These are phyloP conservation scores for Wickerhamiella galacta DNA, from an alignment of 805 yeast genomes.

Conservation along the genomic window DNA sequence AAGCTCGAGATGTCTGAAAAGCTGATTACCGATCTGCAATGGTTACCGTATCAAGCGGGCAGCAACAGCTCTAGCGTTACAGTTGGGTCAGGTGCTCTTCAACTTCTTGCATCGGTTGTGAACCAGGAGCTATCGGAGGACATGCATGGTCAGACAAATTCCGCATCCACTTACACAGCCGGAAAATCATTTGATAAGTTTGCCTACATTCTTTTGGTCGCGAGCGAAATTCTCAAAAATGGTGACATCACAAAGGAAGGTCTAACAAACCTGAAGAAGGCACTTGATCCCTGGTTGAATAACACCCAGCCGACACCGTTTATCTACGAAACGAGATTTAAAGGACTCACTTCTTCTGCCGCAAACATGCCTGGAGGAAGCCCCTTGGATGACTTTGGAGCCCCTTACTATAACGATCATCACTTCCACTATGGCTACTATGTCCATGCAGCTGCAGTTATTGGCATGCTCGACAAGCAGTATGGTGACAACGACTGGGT, in stretches of 20 bases:
- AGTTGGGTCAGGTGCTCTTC: conserved; percentile 24
- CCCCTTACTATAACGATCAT: conserved; percentile 65
- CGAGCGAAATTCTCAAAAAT: conserved; percentile 49
- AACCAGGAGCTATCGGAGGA: conserved; percentile 38
- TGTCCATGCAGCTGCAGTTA: conserved; percentile 65
- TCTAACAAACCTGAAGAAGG: conserved; percentile 43
- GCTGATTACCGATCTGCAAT: conserved; percentile 30
- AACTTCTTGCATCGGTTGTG: conserved; percentile 32
- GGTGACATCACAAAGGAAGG: conserved; percentile 31
- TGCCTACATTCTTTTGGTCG: conserved; percentile 67
- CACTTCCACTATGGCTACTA: conserved; percentile 82
- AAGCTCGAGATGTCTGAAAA: conserved; percentile 21
- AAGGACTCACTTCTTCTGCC: conserved; percentile 22
- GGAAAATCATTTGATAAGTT: conserved; percentile 83
- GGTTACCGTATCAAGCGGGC: conserved; percentile 39
- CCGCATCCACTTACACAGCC: conserved; percentile 77
- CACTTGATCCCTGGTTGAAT: conserved; percentile 48
- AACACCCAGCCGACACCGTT: conserved; percentile 62
- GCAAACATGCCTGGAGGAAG: conserved; percentile 39
- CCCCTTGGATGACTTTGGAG: conserved; percentile 50
- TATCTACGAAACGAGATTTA: conserved; percentile 56
- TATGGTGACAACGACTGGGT: conserved; percentile 41
- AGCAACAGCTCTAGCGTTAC: conserved; percentile 25
- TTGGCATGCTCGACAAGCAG: conserved; percentile 42
- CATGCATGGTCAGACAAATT: conserved; percentile 38